A percentile compares a stretch with the other conserved stretches of the same genome.
phyloP scores from a whole-genome alignment of 257 asterid species.

The Rhazya stricta region DNA sequence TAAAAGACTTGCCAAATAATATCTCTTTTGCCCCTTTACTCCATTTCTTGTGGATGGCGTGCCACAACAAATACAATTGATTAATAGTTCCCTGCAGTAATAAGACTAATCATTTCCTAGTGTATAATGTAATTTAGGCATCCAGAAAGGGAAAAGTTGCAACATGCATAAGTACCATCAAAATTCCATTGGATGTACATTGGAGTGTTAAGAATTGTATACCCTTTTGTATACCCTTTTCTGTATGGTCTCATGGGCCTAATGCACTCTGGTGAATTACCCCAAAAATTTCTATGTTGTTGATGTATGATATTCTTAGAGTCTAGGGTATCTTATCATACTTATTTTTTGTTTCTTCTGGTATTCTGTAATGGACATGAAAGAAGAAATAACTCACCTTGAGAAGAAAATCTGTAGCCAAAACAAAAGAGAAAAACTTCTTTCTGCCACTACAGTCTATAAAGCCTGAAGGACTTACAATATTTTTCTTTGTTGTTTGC shows the following conservation, averaged over 20 bases:
- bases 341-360: neutral
- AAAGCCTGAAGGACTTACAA: conserved; percentile 5
- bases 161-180: neutral
- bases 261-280: neutral
- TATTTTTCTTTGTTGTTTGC: neutral
- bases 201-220: neutral
- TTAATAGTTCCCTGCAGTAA: neutral
- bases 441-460: neutral
- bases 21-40: neutral
- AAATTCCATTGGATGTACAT: neutral
- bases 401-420: neutral
- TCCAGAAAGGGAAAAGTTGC: neutral
- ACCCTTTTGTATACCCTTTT: too few relatives aligned
- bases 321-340: neutral
- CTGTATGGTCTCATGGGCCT: neutral
- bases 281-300: neutral
- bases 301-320: neutral
- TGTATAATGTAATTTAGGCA: neutral
- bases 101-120: neutral
- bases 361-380: neutral
- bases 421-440: neutral
- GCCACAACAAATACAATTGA: neutral
- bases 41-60: neutral
- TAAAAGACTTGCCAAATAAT: neutral
- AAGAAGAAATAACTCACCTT: neutral